phyloP scores from a whole-genome alignment of 768 basidiomycete genomes.

The Gautieria morchelliformis region DNA sequence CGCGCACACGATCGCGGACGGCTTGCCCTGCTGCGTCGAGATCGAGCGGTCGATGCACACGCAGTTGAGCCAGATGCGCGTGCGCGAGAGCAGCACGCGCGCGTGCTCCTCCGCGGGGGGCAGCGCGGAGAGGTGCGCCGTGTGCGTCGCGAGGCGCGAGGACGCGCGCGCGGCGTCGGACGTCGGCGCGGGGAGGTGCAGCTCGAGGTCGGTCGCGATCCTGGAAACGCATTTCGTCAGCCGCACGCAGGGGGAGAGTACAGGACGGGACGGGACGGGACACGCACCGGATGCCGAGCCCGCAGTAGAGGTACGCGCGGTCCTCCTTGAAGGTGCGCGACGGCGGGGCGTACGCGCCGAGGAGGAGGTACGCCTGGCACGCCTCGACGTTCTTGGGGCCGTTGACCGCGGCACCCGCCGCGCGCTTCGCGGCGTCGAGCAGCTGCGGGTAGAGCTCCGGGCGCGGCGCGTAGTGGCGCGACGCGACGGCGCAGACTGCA shows the following conservation, averaged over 20 bases:
- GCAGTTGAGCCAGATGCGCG: constrained; percentile 67
- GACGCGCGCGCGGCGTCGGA: not conserved
- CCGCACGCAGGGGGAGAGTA: too few species aligned
- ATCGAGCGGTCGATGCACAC: constrained; percentile 67
- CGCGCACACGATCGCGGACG: constrained; percentile 59
- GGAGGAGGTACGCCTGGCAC: constrained; percentile 10
- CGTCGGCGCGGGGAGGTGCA: constrained; percentile 35
- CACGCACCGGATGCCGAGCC: constrained; percentile 54
- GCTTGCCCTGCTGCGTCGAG: constrained; percentile 68
- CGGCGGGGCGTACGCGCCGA: constrained; percentile 6
- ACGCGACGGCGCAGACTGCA: constrained; percentile 9
- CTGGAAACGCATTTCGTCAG: constrained; percentile 26
- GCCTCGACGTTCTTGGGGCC: constrained; percentile 7
- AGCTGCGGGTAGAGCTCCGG: constrained; percentile 4
- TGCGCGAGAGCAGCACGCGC: constrained; percentile 62
- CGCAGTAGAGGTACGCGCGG: constrained; percentile 61
- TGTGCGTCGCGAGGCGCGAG: constrained; percentile 19
- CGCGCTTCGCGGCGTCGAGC: constrained; percentile 2
- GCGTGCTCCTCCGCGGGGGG: constrained; percentile 49
- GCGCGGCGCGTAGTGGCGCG: constrained; percentile 1
- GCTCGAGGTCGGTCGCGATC: constrained; percentile 62
- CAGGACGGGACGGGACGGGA: not conserved
- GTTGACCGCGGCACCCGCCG: constrained; percentile 3
- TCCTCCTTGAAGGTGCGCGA: constrained; percentile 62
- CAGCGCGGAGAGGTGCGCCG: constrained; percentile 21